Evolutionary conservation across 148 eudicot genomes (phyloP), one percentile per base, ranked within the genome.

Genomic region (Diospyros lotus): DNA sequence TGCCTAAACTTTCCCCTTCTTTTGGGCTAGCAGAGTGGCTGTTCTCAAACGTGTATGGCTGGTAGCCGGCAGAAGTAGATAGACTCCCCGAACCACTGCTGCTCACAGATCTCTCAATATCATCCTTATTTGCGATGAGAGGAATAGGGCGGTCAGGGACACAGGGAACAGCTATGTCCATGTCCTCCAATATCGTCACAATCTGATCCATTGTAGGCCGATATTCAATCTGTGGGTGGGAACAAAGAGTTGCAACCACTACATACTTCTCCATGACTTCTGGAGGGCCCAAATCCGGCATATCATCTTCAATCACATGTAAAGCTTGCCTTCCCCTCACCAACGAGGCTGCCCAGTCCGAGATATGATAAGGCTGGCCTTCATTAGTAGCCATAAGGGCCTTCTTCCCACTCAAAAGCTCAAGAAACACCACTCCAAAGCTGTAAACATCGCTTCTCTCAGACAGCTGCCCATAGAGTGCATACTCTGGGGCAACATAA

Each of bases 161-260:
- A 0, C 75, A 70, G 43, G 98, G 98, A 64, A 91, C 82, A 0
- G 92, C 91, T 59, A 84, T 68, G 73, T 88, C 89, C 11, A 78
- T 86, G 28, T 28, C 28, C 76, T 93, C 98, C 80, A 93, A 66
- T 15, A 93, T 88, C 83, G 88, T 91, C 51, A 91, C 96, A 38
- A 93, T 93, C 80, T 89, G 90, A 73, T 93, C 98, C 98, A 93
- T 93, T 40, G 94, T 89, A 5, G 98, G 98, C 85, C 98, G 81
- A 97, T 97, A 77, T 91, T 88, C 62, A 91, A 71, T 55, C 28
- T 93, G 98, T 18, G 98, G 98, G 72, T 93, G 98, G 44, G 94
- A 91, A 68, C 58, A 54, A 8, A 54, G 58, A 8, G 12, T 14
- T 54, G 58, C 58, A 54, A 54, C 58, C 13, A 54, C 9, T 11